phyloP scores from a whole-genome alignment of 306 rosid species.

The Rosa chinensis region DNA sequence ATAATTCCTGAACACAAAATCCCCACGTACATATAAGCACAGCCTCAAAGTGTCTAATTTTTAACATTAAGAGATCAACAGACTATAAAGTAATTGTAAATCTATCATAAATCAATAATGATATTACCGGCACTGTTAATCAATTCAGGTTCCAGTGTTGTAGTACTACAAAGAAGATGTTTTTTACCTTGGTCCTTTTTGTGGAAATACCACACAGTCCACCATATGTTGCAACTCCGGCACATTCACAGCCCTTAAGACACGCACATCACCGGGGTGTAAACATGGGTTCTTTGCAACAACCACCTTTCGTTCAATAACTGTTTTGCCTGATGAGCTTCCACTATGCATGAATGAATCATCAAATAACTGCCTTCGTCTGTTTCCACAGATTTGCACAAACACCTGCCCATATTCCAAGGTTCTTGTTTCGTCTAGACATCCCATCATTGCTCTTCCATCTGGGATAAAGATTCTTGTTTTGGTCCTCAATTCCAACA shows the following conservation, averaged over 20 bases:
- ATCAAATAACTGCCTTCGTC: slow-evolving; percentile 28
- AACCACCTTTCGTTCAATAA: slow-evolving; percentile 41
- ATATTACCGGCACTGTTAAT: neutral
- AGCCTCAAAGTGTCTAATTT: neutral
- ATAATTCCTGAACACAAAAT: neutral
- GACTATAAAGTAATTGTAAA: neutral
- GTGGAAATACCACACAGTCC: slow-evolving; percentile 82
- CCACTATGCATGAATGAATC: slow-evolving; percentile 9
- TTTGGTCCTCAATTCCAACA: slow-evolving; percentile 62
- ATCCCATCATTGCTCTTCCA: slow-evolving; percentile 95
- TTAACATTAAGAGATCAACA: neutral
- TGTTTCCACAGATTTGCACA: slow-evolving; percentile 48
- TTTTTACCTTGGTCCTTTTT: slow-evolving; percentile 59
- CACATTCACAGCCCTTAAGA: slow-evolving; percentile 65
- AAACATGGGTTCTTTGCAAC: slow-evolving; percentile 85
- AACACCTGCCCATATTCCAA: slow-evolving; percentile 83
- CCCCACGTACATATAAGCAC: neutral
- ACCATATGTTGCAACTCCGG: slow-evolving; percentile 74
- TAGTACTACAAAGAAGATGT: slow-evolving; percentile 15
- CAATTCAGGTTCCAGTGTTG: neutral
- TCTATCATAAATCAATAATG: neutral
- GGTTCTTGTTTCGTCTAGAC: slow-evolving; percentile 77
- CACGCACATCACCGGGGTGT: slow-evolving; percentile 85
- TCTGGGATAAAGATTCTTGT: slow-evolving; percentile 64
- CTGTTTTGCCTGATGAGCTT: slow-evolving; percentile 11